Evolutionary conservation across 805 yeast species (phyloP).

Genomic region (Cyberlindnera saturnus): DNA sequence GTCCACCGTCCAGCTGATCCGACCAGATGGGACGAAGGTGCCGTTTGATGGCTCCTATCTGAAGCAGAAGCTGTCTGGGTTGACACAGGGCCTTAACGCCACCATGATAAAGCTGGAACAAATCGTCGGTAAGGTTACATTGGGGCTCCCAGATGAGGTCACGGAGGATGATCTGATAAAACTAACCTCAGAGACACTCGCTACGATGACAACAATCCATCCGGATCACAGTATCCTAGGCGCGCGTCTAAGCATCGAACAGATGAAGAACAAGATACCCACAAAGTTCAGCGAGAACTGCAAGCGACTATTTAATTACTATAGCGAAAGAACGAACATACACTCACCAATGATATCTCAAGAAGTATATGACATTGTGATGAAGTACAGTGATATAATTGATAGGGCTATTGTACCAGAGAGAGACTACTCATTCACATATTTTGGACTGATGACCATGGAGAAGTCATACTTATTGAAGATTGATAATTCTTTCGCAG

Average conservation of each 20-base stretch:
- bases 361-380: constrained; percentile 55
- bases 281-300: constrained; percentile 76
- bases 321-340: constrained; percentile 71
- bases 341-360: constrained; percentile 59
- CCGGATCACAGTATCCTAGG: constrained; percentile 95
- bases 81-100: constrained; percentile 4
- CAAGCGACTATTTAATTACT: constrained; percentile 64
- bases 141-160: constrained; percentile 1
- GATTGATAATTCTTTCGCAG: constrained; percentile 58
- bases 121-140: constrained; percentile 3
- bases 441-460: constrained; percentile 86
- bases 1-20: constrained; percentile 6
- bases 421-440: constrained; percentile 73
- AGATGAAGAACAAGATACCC: constrained; percentile 89
- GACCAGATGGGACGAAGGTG: constrained; percentile 5
- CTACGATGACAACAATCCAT: constrained; percentile 94
- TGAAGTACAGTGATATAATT: constrained; percentile 55
- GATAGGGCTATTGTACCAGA: constrained; percentile 69
- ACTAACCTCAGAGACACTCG: constrained; percentile 81
- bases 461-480: constrained; percentile 79
- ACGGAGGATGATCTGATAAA: constrained; percentile 8
- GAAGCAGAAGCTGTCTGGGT: background rate
- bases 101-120: constrained; percentile 3
- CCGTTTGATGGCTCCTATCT: constrained; percentile 3
- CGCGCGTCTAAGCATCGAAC: constrained; percentile 92